Conservation (phyloP, 495 filamentous ascomycete species). For the Hypoxylon perforatum region DNA sequence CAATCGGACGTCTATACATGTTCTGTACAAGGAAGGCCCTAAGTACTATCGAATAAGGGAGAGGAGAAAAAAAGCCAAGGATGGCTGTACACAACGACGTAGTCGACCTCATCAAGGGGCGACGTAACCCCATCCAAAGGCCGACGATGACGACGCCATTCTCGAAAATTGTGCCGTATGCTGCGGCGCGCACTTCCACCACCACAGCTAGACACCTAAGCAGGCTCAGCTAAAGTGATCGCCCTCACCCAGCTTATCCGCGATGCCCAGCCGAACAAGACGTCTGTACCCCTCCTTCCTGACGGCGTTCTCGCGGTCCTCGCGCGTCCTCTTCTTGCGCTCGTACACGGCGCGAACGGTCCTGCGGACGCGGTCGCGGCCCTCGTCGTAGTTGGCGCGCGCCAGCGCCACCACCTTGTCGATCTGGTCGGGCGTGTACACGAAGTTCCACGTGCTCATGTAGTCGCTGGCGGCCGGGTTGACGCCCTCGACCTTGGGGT, state of each 20-base stretch:
- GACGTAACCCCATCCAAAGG: no score
- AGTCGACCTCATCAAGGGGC: neutral
- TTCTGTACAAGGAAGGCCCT: constrained; percentile 2
- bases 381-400: constrained; percentile 85
- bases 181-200: no score
- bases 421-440: constrained; percentile 88
- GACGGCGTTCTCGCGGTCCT: constrained; percentile 65
- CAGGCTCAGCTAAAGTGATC: constrained; percentile 61
- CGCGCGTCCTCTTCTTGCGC: constrained; percentile 78
- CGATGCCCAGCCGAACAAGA: constrained; percentile 55
- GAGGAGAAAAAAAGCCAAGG: no score
- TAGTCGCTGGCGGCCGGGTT: constrained; percentile 84
- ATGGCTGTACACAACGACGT: neutral
- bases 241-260: constrained; percentile 55
- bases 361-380: constrained; percentile 76
- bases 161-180: no score
- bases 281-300: constrained; percentile 58
- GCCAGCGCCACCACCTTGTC: constrained; percentile 84
- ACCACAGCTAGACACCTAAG: no score
- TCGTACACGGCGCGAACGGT: constrained; percentile 93
- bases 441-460: constrained; percentile 96
- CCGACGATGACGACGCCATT: no score
- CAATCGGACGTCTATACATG: constrained; percentile 1
- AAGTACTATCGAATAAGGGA: constrained; percentile 3
- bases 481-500: constrained; percentile 79